These are phyloP conservation scores for Flaveria robusta DNA, from an alignment of 129 eudicot genomes.

Conservation along the genomic window DNA sequence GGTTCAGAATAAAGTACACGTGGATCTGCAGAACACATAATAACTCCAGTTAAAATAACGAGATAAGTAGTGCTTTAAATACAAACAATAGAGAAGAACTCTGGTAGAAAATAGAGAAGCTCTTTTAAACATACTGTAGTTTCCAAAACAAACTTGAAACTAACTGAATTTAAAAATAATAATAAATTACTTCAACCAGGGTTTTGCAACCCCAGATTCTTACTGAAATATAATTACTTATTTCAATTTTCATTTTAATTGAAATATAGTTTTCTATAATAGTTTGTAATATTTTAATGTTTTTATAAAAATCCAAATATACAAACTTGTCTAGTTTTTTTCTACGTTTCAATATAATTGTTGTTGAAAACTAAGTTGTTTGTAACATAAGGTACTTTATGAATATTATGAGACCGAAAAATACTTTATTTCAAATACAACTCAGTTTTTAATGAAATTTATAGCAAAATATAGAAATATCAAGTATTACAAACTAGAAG, in stretches of 20 bases:
- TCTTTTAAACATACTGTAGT: not conserved
- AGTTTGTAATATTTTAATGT: not conserved
- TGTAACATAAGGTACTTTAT: not conserved
- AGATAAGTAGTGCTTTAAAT: constrained; percentile 6
- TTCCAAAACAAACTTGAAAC: too few species aligned
- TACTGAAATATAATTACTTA: not conserved
- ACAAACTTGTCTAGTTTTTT: not conserved
- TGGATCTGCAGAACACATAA: constrained; percentile 61
- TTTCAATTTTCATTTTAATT: not conserved
- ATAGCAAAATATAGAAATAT: not conserved
- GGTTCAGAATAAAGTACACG: constrained; percentile 94
- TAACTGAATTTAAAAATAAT: too few species aligned
- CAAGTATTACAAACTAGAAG: not conserved
- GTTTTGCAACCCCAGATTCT: not conserved
- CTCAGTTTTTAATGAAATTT: not conserved
- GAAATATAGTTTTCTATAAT: not conserved
- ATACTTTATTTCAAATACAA: not conserved
- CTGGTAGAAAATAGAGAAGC: not conserved
- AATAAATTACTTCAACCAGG: not conserved
- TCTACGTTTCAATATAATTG: not conserved
- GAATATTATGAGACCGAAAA: not conserved
- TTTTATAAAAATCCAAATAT: not conserved
- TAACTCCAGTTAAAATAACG: not conserved
- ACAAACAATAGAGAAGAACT: not conserved
- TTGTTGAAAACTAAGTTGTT: not conserved